A percentile compares a stretch with the other conserved stretches of the same genome.
These are phyloP conservation scores for Exophiala dermatitidis DNA, from an alignment of 2,329 filamentous ascomycete genomes.

Conservation along the genomic window DNA sequence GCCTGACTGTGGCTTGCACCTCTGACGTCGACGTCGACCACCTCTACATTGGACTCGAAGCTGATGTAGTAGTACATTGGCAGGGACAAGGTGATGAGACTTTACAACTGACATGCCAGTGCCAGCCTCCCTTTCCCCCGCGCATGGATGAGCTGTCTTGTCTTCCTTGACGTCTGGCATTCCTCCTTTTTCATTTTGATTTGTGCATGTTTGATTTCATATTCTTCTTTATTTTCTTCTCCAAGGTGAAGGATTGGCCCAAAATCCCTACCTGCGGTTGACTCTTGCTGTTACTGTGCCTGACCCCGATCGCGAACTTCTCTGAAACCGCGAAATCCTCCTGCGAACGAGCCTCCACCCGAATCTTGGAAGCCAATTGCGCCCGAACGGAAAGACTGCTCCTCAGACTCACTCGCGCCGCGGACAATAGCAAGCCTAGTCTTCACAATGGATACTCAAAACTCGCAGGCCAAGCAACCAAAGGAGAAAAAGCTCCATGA, in stretches of 20 bases:
- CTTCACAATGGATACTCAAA: conserved; percentile 22
- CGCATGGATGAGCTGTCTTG: neutral
- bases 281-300: neutral
- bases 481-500: conserved; percentile 39
- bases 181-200: neutral
- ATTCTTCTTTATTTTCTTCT: neutral
- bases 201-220: neutral
- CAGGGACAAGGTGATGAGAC: neutral
- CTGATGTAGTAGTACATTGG: no score
- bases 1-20: neutral
- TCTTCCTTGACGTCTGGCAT: neutral
- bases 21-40: neutral
- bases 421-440: neutral
- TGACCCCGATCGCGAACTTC: neutral
- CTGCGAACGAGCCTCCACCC: no score
- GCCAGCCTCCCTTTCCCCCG: neutral
- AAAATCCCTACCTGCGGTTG: neutral
- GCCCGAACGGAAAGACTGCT: no score
- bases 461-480: conserved; percentile 12
- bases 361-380: no score
- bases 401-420: no score
- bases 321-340: no score
- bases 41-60: no score
- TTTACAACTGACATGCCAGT: neutral
- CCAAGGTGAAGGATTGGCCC: neutral